Conservation (phyloP, 441 rosid genomes). For the Mallotus repandus region DNA sequence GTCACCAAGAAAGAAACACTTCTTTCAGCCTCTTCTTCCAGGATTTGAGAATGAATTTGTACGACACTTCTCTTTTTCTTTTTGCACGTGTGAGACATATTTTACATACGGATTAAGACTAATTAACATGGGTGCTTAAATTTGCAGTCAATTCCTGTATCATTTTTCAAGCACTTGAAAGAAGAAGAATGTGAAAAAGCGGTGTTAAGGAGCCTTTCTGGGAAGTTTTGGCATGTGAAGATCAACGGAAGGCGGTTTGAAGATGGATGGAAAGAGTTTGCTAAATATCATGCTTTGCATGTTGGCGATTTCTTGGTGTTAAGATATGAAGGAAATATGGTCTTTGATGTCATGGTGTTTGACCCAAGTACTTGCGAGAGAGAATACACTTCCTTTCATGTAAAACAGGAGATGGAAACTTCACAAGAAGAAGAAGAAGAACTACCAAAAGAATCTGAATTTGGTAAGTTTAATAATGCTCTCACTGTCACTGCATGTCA, state of each 20-base stretch:
- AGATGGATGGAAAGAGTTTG: slow-evolving; percentile 29
- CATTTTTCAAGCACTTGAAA: slow-evolving; percentile 19
- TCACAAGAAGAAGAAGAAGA: background rate
- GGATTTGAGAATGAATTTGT: slow-evolving; percentile 18
- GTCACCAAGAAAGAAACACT: slow-evolving; percentile 10
- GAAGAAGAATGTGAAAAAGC: slow-evolving; percentile 1
- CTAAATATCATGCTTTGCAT: slow-evolving; percentile 17
- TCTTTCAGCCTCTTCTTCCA: slow-evolving; percentile 28
- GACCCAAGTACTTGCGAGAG: slow-evolving; percentile 16
- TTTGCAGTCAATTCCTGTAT: slow-evolving; percentile 25
- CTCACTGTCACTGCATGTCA: background rate
- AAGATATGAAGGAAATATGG: slow-evolving; percentile 15
- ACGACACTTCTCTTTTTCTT: background rate
- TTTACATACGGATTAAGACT: too few relatives aligned
- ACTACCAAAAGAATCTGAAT: background rate
- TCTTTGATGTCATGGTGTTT: slow-evolving; percentile 23
- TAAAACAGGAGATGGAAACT: slow-evolving; percentile 1
- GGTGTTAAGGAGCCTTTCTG: slow-evolving; percentile 8
- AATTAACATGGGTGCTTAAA: background rate
- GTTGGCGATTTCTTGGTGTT: slow-evolving; percentile 30
- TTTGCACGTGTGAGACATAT: background rate
- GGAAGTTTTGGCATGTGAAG: slow-evolving; percentile 23
- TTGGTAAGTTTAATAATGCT: background rate
- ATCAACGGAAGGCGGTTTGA: slow-evolving; percentile 15
- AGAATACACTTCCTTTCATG: background rate